These are phyloP conservation scores for Taphrina communis DNA, from an alignment of 1,139 yeast species.

Conservation along the genomic window DNA sequence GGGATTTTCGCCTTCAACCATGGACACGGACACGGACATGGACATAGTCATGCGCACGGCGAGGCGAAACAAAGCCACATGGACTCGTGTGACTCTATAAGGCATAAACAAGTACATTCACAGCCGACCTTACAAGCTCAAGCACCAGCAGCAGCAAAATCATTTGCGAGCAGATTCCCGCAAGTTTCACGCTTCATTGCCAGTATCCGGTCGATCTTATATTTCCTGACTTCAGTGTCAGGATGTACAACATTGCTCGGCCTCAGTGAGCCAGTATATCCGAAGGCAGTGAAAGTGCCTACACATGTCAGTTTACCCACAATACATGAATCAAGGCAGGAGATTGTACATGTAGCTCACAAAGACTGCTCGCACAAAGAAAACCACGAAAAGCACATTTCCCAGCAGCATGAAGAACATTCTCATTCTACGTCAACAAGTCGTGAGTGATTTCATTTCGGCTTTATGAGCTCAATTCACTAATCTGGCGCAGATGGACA, in stretches of 20 bases:
- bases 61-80: not conserved
- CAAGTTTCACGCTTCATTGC: not conserved
- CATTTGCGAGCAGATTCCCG: not conserved
- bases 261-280: not conserved
- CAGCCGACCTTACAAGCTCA: not conserved
- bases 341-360: not conserved
- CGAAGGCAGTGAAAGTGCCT: not conserved
- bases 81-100: not conserved
- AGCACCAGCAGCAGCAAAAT: not conserved
- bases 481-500: slow-evolving; percentile 34
- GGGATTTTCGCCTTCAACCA: slow-evolving; percentile 95
- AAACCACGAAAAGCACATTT: slow-evolving; percentile 39
- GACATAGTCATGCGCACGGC: not conserved
- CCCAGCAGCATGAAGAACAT: slow-evolving; percentile 36
- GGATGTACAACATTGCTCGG: slow-evolving; percentile 6
- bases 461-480: not conserved
- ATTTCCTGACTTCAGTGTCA: not conserved
- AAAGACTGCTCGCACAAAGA: slow-evolving; percentile 43
- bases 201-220: not conserved
- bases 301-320: not conserved
- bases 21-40: slow-evolving; percentile 55
- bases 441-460: not conserved
- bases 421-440: not conserved
- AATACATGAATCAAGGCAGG: not conserved
- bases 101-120: not conserved